Evolutionary conservation across 495 filamentous ascomycete genomes (phyloP).

Genomic region (Aspergillus indologenus): DNA sequence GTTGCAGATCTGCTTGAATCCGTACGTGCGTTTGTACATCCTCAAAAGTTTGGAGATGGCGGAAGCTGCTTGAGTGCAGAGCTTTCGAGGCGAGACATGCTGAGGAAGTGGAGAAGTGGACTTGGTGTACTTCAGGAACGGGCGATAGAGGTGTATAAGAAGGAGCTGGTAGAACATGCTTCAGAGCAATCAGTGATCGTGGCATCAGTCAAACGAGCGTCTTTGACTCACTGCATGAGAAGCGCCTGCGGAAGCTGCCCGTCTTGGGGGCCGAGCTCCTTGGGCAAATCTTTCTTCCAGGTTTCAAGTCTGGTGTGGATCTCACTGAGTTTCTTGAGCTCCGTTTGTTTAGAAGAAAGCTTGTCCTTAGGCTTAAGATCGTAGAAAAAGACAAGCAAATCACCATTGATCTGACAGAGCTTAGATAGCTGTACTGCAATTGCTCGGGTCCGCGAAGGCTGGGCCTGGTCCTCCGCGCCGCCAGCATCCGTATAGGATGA

Average conservation of each 20-base stretch:
- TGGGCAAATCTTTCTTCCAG: conserved; percentile 84
- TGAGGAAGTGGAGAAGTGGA: conserved; percentile 75
- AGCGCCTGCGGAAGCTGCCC: conserved; percentile 84
- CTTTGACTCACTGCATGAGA: conserved; percentile 93
- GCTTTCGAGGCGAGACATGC: conserved; percentile 85
- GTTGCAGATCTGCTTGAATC: conserved; percentile 89
- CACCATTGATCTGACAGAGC: conserved; percentile 89
- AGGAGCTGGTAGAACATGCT: conserved; percentile 98
- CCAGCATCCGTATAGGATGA: conserved; percentile 86
- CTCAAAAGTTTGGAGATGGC: conserved; percentile 88
- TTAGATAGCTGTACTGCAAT: conserved; percentile 77
- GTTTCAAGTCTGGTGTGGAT: conserved; percentile 86
- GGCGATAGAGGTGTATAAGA: conserved; percentile 94
- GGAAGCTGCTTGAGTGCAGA: conserved; percentile 84
- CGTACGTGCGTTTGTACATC: conserved; percentile 88
- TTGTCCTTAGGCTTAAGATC: conserved; percentile 66
- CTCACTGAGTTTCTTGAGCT: conserved; percentile 89
- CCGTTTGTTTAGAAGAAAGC: conserved; percentile 62
- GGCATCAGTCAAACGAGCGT: neutral
- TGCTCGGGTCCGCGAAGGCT: conserved; percentile 80
- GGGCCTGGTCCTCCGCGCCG: conserved; percentile 61
- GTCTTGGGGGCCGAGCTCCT: conserved; percentile 85
- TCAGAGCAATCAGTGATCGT: conserved; percentile 27
- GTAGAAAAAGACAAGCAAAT: conserved; percentile 87
- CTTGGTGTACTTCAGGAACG: conserved; percentile 88